Evolutionary conservation across 2,329 filamentous ascomycete genomes (phyloP), one percentile per base, ranked within the genome.

Genomic region (Fusarium sp.): DNA sequence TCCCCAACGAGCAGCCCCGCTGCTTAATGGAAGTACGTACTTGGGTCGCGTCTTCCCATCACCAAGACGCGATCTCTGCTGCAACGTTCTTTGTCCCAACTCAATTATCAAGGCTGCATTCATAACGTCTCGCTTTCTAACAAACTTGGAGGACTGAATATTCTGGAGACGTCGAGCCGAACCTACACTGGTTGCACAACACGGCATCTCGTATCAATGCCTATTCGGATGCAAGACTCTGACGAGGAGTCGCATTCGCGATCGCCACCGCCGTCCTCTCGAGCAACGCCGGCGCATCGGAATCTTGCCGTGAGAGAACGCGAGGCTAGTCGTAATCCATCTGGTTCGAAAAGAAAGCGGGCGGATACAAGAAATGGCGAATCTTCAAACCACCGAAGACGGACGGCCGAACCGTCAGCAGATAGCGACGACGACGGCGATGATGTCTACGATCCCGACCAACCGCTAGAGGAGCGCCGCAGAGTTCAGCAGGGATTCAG

Each of bases 361-460:
- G 66, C 66, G 28, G 71, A 71, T 38, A 75, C 74, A 20, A 60
- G 54, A 33, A 74, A 73, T 5, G 67, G 56, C 15, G 72, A 72
- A 26, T 40, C 54, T 4, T 72, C 74, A 5, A 74, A 44, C 40
- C 49, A 57, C 43, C 72, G 77, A 53, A 73, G 72, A 22, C 72
- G 75, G 33, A 78, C 73, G 5, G 49, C 45, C 26, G 75, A 74
- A 33, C 68, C 74, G 22, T 44, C 70, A 48, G 9, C 68, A 44
- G 60, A 73, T 45, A 66, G 68, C 48, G 46, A 71, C 17, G 66
- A 72, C 24, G 69, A 72, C 18, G 63, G 58, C 17, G 67, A 64
- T 33, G 84, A 87, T 20, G 82, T 84, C 7, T 97, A 95, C 78
- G 92, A 98, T 75, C 95, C 94, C 1, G 90, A 97, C 64, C 95